Conservation (phyloP, 139 green algal genomes). For the Closterium sp. region DNA sequence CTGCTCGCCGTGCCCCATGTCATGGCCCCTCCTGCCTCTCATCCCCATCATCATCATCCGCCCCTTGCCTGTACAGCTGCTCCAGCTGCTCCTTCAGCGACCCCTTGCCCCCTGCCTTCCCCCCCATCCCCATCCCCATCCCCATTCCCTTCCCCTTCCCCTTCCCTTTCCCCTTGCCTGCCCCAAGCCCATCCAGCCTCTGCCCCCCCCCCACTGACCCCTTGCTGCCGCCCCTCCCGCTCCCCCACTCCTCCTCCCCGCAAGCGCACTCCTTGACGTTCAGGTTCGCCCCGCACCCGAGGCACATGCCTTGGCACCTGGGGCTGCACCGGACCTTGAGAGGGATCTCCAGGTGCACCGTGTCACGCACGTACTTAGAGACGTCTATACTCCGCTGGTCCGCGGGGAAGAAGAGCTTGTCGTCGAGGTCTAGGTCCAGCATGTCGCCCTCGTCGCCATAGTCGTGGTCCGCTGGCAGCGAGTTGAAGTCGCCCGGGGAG, state of each 20-base stretch:
- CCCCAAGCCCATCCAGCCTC: neutral
- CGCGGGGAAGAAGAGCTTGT: conserved; percentile 44
- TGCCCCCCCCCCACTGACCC: neutral
- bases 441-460: conserved; percentile 14
- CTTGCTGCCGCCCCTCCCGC: neutral
- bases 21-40: neutral
- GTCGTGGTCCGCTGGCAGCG: neutral
- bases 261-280: conserved; percentile 20
- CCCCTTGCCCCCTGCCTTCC: neutral
- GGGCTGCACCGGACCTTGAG: conserved; percentile 23
- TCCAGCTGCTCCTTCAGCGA: neutral
- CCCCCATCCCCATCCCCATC: no score
- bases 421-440: conserved; percentile 45
- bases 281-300: conserved; percentile 37
- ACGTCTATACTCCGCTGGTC: conserved; percentile 24
- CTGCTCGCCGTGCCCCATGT: neutral
- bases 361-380: conserved; percentile 44
- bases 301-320: conserved; percentile 28
- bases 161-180: neutral
- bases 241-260: neutral
- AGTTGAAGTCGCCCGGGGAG: neutral
- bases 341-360: conserved; percentile 41
- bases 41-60: neutral
- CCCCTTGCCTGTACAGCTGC: neutral
- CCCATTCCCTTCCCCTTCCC: neutral